These are phyloP conservation scores for Pseudogymnoascus sp. DNA, from an alignment of 2,329 filamentous ascomycete species.

Conservation along the genomic window DNA sequence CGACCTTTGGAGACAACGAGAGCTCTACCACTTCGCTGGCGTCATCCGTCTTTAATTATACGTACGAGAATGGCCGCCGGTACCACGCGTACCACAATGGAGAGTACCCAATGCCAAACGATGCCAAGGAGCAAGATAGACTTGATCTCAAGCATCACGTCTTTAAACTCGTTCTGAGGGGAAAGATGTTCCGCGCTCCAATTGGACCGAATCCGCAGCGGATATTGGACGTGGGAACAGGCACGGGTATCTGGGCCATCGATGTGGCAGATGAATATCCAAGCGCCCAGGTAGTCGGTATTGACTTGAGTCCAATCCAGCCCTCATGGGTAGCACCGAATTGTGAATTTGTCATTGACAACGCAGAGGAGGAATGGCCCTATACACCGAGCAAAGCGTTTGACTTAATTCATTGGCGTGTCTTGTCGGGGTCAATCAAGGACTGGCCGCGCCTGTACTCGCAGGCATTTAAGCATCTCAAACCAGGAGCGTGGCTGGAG, in stretches of 20 bases:
- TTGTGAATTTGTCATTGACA: slow-evolving; percentile 26
- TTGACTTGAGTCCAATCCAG: slow-evolving; percentile 21
- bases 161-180: slow-evolving; percentile 18
- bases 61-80: slow-evolving; percentile 19
- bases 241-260: slow-evolving; percentile 33
- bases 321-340: slow-evolving; percentile 22
- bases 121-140: slow-evolving; percentile 23
- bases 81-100: slow-evolving; percentile 30
- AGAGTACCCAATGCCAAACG: slow-evolving; percentile 22
- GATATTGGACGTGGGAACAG: slow-evolving; percentile 27
- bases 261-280: slow-evolving; percentile 19
- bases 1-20: background rate
- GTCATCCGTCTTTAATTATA: slow-evolving; percentile 16
- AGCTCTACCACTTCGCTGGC: slow-evolving; percentile 13
- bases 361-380: slow-evolving; percentile 25
- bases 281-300: slow-evolving; percentile 18
- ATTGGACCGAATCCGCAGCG: slow-evolving; percentile 20
- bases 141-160: slow-evolving; percentile 21
- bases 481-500: slow-evolving; percentile 16
- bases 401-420: slow-evolving; percentile 26
- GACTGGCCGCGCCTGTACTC: slow-evolving; percentile 14
- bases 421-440: slow-evolving; percentile 17
- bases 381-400: slow-evolving; percentile 29
- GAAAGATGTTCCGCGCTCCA: slow-evolving; percentile 22
- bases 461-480: slow-evolving; percentile 16